Evolutionary conservation across 1,139 yeast species (phyloP).

Genomic region (Candida gigantensis): DNA sequence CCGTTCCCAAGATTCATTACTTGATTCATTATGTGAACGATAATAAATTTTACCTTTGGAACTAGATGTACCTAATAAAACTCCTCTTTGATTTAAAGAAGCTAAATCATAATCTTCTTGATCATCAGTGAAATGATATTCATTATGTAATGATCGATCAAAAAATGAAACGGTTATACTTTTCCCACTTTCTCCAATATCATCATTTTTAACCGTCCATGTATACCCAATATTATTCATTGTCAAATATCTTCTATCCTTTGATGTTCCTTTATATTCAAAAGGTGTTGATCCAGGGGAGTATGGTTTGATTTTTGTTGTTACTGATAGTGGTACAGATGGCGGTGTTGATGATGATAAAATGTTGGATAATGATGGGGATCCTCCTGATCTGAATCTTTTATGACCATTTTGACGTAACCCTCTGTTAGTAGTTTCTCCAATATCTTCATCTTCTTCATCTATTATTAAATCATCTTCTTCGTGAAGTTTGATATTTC

Average conservation of each 20-base stretch:
- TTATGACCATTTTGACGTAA: conserved; percentile 15
- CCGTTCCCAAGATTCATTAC: conserved; percentile 48
- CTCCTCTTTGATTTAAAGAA: conserved; percentile 65
- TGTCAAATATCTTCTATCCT: conserved; percentile 69
- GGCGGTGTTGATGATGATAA: no score
- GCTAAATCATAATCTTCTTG: conserved; percentile 75
- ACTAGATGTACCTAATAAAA: conserved; percentile 60
- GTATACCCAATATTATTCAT: conserved; percentile 83
- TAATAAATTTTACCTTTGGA: conserved; percentile 38
- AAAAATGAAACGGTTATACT: conserved; percentile 85
- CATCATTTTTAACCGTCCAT: conserved; percentile 64
- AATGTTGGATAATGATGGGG: no score
- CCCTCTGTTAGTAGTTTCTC: conserved; percentile 18
- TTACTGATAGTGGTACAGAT: neutral
- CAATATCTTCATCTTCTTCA: conserved; percentile 22
- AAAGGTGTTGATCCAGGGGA: conserved; percentile 87
- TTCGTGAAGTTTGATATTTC: conserved; percentile 19
- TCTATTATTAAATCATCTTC: conserved; percentile 23
- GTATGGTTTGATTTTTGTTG: conserved; percentile 35
- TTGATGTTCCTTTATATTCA: conserved; percentile 14
- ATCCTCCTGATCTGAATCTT: conserved; percentile 6
- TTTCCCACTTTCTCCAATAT: conserved; percentile 36
- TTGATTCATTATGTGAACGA: conserved; percentile 43
- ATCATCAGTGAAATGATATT: conserved; percentile 82
- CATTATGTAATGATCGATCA: conserved; percentile 76